Evolutionary conservation across 2,329 filamentous ascomycete species (phyloP).

Genomic region (Teratosphaeria pseudoeucalypti): DNA sequence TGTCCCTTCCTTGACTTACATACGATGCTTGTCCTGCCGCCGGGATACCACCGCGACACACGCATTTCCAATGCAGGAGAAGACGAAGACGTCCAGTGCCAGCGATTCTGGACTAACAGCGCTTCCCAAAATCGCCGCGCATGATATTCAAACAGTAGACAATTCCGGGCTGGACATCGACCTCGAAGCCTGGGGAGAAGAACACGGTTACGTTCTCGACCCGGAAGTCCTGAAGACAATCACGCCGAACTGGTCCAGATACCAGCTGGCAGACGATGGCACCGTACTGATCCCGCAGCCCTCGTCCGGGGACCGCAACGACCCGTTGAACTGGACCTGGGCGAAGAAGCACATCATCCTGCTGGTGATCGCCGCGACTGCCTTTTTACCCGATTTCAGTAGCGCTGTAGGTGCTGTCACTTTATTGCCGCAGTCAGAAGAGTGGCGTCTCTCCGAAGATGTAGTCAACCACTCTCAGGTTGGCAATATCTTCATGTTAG

Average conservation of each 20-base stretch:
- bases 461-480: slow-evolving; percentile 10
- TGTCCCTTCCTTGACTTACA: not conserved
- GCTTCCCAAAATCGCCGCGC: not conserved
- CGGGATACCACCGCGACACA: not conserved
- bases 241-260: slow-evolving; percentile 27
- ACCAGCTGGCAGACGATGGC: slow-evolving; percentile 12
- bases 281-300: slow-evolving; percentile 13
- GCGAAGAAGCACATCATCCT: slow-evolving; percentile 31
- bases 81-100: not conserved
- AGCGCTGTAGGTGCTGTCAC: slow-evolving; percentile 30
- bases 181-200: slow-evolving; percentile 15
- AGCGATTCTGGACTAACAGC: not conserved
- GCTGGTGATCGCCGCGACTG: slow-evolving; percentile 24
- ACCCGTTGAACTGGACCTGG: slow-evolving; percentile 15
- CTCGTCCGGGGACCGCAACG: slow-evolving; percentile 5
- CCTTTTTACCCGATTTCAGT: slow-evolving; percentile 27
- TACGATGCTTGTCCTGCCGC: not conserved
- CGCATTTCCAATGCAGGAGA: not conserved
- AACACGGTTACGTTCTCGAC: slow-evolving; percentile 27
- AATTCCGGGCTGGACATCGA: slow-evolving; percentile 8
- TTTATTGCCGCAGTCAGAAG: slow-evolving; percentile 8
- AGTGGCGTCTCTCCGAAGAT: not conserved
- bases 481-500: slow-evolving; percentile 35
- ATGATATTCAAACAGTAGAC: not conserved
- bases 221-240: slow-evolving; percentile 19